Percentiles rank a stretch among this genome's conserved stretches.
Conservation (phyloP, 345 rosid genomes). For the Luvunga scandens region DNA sequence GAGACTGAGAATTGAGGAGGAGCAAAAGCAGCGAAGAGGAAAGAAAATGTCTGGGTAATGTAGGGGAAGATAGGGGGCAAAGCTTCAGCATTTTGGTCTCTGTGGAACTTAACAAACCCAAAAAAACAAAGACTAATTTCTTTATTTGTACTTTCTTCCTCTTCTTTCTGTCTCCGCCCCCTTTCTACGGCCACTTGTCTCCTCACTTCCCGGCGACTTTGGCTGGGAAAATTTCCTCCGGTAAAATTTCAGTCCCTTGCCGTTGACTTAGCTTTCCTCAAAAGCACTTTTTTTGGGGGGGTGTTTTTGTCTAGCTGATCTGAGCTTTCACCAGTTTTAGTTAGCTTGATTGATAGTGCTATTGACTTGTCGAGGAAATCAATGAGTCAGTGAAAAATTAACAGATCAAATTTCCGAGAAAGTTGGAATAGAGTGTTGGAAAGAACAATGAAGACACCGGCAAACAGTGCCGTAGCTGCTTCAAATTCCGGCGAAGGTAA, state of each 20-base stretch:
- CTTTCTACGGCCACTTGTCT: slow-evolving; percentile 3
- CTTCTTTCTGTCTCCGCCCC: background rate
- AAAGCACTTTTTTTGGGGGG: background rate
- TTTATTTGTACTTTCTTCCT: background rate
- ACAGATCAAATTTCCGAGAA: background rate
- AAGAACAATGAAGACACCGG: slow-evolving; percentile 41
- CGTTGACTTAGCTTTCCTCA: background rate
- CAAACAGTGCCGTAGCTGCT: slow-evolving; percentile 34
- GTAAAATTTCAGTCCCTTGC: background rate
- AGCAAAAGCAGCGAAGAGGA: background rate
- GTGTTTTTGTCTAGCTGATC: slow-evolving; percentile 15
- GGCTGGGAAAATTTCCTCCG: slow-evolving; percentile 16
- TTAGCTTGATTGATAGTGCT: background rate
- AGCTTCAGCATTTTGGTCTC: slow-evolving; percentile 33
- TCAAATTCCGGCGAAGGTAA: slow-evolving; percentile 42
- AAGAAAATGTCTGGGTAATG: slow-evolving; percentile 34
- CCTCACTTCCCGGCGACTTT: slow-evolving; percentile 2
- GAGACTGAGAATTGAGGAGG: background rate
- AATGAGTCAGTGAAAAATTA: background rate
- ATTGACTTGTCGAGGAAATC: background rate
- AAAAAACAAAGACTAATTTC: background rate
- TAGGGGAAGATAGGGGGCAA: slow-evolving; percentile 46
- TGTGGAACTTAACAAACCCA: slow-evolving; percentile 13
- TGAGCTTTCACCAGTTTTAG: slow-evolving; percentile 4
- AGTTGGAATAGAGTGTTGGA: background rate